A percentile compares a stretch with the other conserved stretches of the same genome.
Evolutionary conservation across 495 filamentous ascomycete species (phyloP).

Genomic region (Penicillium cosmopolitanum): DNA sequence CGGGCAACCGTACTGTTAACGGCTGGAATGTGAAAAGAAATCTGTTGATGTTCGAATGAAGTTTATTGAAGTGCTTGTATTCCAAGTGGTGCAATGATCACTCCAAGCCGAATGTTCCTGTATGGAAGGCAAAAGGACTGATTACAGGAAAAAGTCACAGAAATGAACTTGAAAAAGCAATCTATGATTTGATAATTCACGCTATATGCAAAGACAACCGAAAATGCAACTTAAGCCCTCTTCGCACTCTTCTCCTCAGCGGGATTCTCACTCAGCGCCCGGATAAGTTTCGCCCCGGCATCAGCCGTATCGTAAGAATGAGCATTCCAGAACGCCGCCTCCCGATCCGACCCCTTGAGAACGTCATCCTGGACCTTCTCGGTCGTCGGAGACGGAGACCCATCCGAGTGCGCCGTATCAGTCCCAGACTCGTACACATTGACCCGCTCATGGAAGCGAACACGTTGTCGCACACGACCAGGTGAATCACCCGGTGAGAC

Average conservation of each 20-base stretch:
- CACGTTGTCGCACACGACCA: slow-evolving; percentile 28
- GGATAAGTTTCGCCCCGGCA: slow-evolving; percentile 43
- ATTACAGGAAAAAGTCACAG: too few species aligned
- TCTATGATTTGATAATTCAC: neutral
- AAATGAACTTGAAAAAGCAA: neutral
- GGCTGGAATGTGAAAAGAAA: too few species aligned
- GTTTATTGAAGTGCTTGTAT: too few species aligned
- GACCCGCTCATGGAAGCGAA: slow-evolving; percentile 46
- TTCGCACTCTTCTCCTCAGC: slow-evolving; percentile 20
- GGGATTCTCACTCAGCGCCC: slow-evolving; percentile 29
- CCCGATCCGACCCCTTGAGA: slow-evolving; percentile 32
- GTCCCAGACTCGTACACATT: slow-evolving; percentile 36
- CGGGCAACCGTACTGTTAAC: too few species aligned
- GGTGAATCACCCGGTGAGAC: slow-evolving; percentile 10
- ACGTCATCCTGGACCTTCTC: slow-evolving; percentile 30
- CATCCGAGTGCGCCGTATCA: slow-evolving; percentile 20
- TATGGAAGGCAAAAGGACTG: too few species aligned
- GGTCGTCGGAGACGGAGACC: slow-evolving; percentile 15
- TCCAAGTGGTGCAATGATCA: too few species aligned
- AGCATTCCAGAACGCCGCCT: slow-evolving; percentile 41
- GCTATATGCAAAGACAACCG: neutral
- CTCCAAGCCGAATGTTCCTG: too few species aligned
- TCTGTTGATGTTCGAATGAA: too few species aligned
- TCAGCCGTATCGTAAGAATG: slow-evolving; percentile 31
- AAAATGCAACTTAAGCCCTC: slow-evolving; percentile 20